phyloP scores from a whole-genome alignment of 2,329 filamentous ascomycete species.

The Cryphonectria radicalis region DNA sequence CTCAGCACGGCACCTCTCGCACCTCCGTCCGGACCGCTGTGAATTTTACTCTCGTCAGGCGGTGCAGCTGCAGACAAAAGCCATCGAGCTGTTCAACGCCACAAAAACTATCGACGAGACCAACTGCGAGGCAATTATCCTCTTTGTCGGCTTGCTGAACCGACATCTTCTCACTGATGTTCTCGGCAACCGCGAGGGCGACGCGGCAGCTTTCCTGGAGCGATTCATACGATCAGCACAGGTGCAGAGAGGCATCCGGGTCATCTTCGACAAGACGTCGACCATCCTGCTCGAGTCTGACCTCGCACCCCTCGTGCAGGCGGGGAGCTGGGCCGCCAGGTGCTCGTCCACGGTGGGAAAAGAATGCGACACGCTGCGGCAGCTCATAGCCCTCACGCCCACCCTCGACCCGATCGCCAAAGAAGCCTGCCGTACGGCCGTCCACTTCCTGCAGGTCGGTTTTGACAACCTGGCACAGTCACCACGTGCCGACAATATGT shows the following conservation, averaged over 20 bases:
- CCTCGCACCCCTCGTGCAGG: conserved; percentile 35
- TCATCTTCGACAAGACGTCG: conserved; percentile 41
- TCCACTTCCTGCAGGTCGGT: conserved; percentile 16
- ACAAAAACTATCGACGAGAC: conserved; percentile 39
- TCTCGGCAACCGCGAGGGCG: conserved; percentile 43
- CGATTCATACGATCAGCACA: conserved; percentile 45
- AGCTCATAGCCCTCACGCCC: neutral
- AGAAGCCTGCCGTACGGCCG: neutral
- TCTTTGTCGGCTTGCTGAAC: conserved; percentile 51
- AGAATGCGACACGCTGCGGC: neutral
- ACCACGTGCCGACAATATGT: neutral
- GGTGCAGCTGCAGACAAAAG: conserved; percentile 50
- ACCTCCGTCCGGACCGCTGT: conserved; percentile 27
- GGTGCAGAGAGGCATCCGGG: conserved; percentile 50
- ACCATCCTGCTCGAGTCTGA: conserved; percentile 42
- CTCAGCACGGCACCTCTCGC: conserved; percentile 8
- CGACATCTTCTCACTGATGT: conserved; percentile 55
- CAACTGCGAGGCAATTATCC: conserved; percentile 45
- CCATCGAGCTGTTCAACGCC: conserved; percentile 44
- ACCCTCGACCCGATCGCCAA: neutral
- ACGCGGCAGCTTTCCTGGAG: conserved; percentile 46
- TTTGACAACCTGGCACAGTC: neutral
- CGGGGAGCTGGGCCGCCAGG: neutral
- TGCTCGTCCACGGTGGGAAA: neutral
- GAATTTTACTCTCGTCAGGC: conserved; percentile 42